These are phyloP conservation scores for Trichoderma semiorbis DNA, from an alignment of 2,329 filamentous ascomycete genomes.

Conservation along the genomic window DNA sequence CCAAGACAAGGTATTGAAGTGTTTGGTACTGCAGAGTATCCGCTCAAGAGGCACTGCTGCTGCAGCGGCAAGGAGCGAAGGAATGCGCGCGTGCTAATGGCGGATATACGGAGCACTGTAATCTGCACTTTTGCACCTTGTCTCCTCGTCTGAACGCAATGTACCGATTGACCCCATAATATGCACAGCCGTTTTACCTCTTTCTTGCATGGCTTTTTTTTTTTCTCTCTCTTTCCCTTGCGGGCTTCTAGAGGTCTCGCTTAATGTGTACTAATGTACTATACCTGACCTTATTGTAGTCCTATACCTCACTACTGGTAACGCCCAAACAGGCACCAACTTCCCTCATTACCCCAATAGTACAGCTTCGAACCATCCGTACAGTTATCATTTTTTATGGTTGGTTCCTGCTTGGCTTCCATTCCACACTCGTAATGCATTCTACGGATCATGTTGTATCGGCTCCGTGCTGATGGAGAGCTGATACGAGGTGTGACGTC, in stretches of 20 bases:
- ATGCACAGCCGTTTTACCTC: not conserved
- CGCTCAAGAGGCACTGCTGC: not conserved
- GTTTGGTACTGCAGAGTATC: not conserved
- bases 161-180: not conserved
- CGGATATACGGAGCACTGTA: not conserved
- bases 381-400: not conserved
- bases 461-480: not conserved
- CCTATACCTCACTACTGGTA: not conserved
- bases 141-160: not conserved
- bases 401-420: not conserved
- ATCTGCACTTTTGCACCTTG: not conserved
- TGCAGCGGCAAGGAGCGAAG: conserved; percentile 8
- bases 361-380: not conserved
- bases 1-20: not conserved
- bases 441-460: not conserved
- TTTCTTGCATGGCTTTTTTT: not conserved
- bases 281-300: not conserved
- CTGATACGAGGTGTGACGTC: conserved; percentile 1
- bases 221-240: not conserved
- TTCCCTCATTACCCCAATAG: not conserved
- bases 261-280: not conserved
- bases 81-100: not conserved
- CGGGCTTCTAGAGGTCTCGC: not conserved
- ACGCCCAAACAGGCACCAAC: not conserved
- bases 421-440: too few relatives aligned